Conservation (phyloP, 163 green algal species). For the Prototheca wickerhamii region DNA sequence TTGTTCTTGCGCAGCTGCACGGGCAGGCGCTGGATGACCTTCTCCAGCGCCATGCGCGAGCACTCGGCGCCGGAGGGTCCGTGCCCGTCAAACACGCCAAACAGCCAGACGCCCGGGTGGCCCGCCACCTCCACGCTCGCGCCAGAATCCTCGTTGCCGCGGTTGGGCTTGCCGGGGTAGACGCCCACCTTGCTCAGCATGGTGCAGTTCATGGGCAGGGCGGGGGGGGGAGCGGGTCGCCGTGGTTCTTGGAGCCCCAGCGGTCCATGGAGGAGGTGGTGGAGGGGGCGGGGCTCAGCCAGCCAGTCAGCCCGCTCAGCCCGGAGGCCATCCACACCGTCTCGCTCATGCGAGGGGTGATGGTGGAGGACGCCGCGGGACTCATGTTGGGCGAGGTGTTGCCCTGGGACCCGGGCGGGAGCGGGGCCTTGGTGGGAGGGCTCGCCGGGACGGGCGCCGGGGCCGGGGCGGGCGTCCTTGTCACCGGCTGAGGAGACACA, state of each 20-base stretch:
- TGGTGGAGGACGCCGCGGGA: not conserved
- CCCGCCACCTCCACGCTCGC: not conserved
- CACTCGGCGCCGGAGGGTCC: slow-evolving; percentile 62
- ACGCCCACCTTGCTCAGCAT: slow-evolving; percentile 43
- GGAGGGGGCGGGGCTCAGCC: not conserved
- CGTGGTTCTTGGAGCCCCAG: not conserved
- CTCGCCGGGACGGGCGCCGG: too few relatives aligned
- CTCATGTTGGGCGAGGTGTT: not conserved
- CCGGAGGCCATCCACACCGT: not conserved
- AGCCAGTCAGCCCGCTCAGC: not conserved
- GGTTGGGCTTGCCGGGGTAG: slow-evolving; percentile 78
- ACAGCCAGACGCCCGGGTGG: slow-evolving; percentile 38
- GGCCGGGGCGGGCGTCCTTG: too few relatives aligned
- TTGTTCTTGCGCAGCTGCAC: not conserved
- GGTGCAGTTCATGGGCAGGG: slow-evolving; percentile 12
- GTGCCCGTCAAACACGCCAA: slow-evolving; percentile 87
- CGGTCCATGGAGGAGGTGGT: not conserved
- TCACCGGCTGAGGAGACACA: too few relatives aligned
- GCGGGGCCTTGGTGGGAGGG: not conserved
- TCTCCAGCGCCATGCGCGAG: slow-evolving; percentile 69
- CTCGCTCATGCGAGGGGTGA: not conserved
- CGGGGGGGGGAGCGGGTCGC: not conserved
- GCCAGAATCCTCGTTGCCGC: slow-evolving; percentile 80
- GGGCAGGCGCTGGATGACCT: slow-evolving; percentile 31
- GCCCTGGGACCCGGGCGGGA: too few relatives aligned